phyloP scores from a whole-genome alignment of 164 flowering plant species.

The Vitis amurensis region DNA sequence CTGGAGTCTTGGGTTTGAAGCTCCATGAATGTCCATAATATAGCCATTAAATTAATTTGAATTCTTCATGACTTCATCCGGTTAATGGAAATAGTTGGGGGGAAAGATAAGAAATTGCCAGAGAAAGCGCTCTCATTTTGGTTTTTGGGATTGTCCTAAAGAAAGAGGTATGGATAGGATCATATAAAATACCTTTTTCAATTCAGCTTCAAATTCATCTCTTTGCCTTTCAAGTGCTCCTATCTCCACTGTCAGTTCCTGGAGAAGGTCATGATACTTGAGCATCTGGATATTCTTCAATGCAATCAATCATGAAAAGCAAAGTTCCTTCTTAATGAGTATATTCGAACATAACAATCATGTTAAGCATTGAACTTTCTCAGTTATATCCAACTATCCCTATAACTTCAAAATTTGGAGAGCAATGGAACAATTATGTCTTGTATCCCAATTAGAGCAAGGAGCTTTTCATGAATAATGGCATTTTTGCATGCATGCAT shows the following conservation, averaged over 20 bases:
- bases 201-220: slow-evolving; percentile 69
- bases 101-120: background rate
- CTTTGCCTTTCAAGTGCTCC: slow-evolving; percentile 56
- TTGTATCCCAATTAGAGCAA: no score
- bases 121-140: background rate
- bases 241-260: slow-evolving; percentile 73
- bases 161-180: background rate
- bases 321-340: background rate
- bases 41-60: background rate
- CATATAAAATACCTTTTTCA: slow-evolving; percentile 56
- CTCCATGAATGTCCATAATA: background rate
- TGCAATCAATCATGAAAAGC: no score
- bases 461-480: no score
- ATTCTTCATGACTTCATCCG: background rate
- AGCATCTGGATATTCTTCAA: background rate
- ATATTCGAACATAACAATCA: background rate
- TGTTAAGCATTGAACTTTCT: background rate
- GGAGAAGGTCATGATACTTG: slow-evolving; percentile 19
- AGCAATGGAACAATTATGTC: no score
- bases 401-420: background rate
- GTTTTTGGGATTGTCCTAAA: background rate
- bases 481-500: no score
- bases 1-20: background rate
- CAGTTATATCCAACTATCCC: background rate
- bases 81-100: background rate